Evolutionary conservation across 2,329 filamentous ascomycete species (phyloP).

Genomic region (Paramyrothecium sp.): DNA sequence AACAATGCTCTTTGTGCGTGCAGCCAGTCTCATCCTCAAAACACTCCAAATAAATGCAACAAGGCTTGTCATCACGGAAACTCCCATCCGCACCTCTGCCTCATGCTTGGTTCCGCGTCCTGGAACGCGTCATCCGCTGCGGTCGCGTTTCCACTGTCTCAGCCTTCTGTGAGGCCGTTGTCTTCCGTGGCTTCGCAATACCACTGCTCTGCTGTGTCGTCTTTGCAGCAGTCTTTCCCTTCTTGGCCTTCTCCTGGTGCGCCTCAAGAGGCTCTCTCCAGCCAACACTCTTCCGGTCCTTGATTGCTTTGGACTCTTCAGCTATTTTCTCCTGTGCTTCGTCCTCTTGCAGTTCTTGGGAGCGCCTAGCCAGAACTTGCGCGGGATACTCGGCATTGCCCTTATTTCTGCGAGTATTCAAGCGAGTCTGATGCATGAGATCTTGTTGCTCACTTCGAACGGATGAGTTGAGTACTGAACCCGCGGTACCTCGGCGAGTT

Average conservation of each 20-base stretch:
- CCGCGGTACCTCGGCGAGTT: conserved; percentile 17
- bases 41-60: neutral
- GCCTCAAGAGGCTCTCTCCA: conserved; percentile 32
- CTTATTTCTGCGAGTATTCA: conserved; percentile 33
- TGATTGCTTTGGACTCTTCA: conserved; percentile 9
- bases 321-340: conserved; percentile 14
- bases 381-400: conserved; percentile 32
- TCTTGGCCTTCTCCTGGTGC: conserved; percentile 21
- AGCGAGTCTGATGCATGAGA: conserved; percentile 27
- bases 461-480: conserved; percentile 16
- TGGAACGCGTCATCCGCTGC: conserved; percentile 26
- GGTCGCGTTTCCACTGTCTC: conserved; percentile 30
- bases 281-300: conserved; percentile 26
- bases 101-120: conserved; percentile 21
- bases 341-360: conserved; percentile 18
- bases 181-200: conserved; percentile 25
- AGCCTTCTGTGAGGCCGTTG: conserved; percentile 24
- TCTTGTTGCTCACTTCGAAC: conserved; percentile 30
- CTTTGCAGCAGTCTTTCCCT: conserved; percentile 4
- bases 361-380: conserved; percentile 28
- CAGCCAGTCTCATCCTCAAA: too few relatives aligned
- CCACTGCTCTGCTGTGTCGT: conserved; percentile 15
- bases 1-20: too few relatives aligned
- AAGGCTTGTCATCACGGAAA: neutral
- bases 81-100: neutral